Evolutionary conservation across 306 rosid species (phyloP), one percentile per base, ranked within the genome.

Genomic region (Hippophae gyantsensis): DNA sequence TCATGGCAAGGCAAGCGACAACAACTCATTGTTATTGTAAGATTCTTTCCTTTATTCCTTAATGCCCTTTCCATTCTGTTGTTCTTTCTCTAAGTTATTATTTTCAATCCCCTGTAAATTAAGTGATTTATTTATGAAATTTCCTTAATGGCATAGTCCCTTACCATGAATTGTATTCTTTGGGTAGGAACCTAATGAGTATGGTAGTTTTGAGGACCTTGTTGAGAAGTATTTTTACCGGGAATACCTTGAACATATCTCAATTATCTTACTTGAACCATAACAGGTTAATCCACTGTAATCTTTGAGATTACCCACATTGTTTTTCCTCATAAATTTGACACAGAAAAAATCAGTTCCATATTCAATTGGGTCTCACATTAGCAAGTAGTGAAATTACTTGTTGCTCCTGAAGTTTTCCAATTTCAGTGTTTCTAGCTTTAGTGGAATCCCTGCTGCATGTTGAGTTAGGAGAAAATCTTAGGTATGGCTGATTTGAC

Each of bases 21-120:
- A 68, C 78, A 38, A 38, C 86, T 69, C 83, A 60, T 77, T 74
- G 82, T 74, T 81, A 66, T 68, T 82, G 89, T 84, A 84, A 72
- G 76, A 72, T 84, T 76, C 89, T 63, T 69, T 72, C 55, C 27
- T 45, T 23, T 9, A 13, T 67, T 64, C 25, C 40, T 49, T 49
- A 0, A 43, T 58, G 53, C 44, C 64, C 23, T 56, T 40, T 49
- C 10, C 38, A 14, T 53, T 41, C 48, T 43, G 68, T 62, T 76
- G 70, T 58, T 75, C 12, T 43, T 18, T 44, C 65, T 66, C 63
- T 46, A 70, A 68, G n/a, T 27, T 43, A 58, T 77, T 71, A 72
- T 57, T 25, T 50, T 66, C 64, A 43, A 64, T 65, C 66, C 71
- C 65, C 71, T 84, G 95, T 87, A 87, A 84, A 84, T 82, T 79